phyloP scores from a whole-genome alignment of 2,329 filamentous ascomycete species.

The Drechslerella dactyloides region DNA sequence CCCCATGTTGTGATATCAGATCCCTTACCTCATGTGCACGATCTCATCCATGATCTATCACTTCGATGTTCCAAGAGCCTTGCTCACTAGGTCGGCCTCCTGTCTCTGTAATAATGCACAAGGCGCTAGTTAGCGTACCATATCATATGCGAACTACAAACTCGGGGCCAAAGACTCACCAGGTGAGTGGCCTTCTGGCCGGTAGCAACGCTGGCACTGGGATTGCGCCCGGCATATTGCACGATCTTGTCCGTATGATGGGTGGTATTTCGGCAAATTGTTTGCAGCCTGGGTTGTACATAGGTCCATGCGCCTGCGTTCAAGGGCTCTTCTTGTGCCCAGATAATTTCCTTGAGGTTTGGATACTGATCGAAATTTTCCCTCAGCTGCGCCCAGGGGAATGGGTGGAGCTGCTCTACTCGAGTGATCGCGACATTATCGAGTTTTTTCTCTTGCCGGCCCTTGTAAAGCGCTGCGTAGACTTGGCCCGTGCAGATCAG shows the following conservation, averaged over 20 bases:
- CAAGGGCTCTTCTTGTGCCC: constrained; percentile 95
- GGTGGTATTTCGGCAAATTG: constrained; percentile 75
- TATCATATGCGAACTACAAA: neutral
- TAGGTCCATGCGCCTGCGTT: constrained; percentile 98
- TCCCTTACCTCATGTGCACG: too few relatives aligned
- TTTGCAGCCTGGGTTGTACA: constrained; percentile 97
- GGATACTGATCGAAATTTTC: constrained; percentile 97
- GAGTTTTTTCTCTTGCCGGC: constrained; percentile 83
- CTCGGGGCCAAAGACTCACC: constrained; percentile 10
- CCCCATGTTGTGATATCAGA: too few relatives aligned
- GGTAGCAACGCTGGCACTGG: constrained; percentile 90
- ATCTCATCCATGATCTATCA: neutral
- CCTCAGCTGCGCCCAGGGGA: constrained; percentile 96
- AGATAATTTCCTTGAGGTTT: constrained; percentile 96
- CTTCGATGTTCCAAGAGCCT: constrained; percentile 20
- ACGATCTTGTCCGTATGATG: constrained; percentile 94
- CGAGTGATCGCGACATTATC: constrained; percentile 93
- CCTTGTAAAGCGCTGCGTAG: constrained; percentile 85
- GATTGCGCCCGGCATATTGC: constrained; percentile 93
- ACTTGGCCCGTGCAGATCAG: constrained; percentile 95
- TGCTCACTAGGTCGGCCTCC: constrained; percentile 38
- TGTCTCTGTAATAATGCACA: constrained; percentile 18
- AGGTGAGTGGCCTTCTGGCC: constrained; percentile 82
- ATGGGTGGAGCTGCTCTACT: constrained; percentile 96
- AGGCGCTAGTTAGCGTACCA: constrained; percentile 7